phyloP scores from a whole-genome alignment of 2,329 filamentous ascomycete genomes.

The Rugonectria rugulosa region DNA sequence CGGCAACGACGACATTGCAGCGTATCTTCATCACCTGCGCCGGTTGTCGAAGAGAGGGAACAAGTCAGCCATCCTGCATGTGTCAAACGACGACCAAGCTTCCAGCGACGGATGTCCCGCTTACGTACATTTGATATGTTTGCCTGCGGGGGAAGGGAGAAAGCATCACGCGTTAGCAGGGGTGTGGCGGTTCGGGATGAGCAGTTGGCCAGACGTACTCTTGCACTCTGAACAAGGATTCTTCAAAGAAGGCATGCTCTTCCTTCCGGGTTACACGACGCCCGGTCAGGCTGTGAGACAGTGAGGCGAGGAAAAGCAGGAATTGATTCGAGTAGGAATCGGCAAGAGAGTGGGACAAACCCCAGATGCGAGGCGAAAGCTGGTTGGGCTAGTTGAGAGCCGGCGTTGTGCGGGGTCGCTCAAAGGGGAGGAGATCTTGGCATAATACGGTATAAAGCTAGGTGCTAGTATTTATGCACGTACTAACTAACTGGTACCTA shows the following conservation, averaged over 20 bases:
- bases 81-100: not conserved
- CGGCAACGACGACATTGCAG: constrained; percentile 18
- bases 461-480: not conserved
- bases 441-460: not conserved
- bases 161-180: accelerated
- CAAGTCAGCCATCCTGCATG: constrained; percentile 5
- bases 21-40: constrained; percentile 22
- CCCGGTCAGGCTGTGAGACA: not conserved
- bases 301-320: not conserved
- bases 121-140: constrained; percentile 34
- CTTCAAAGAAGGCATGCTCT: constrained; percentile 24
- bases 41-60: not conserved
- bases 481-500: too few species aligned
- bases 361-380: too few species aligned
- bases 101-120: not conserved
- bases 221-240: constrained; percentile 33
- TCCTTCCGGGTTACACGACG: not conserved
- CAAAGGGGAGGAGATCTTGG: too few species aligned
- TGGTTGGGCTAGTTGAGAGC: not conserved
- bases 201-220: constrained; percentile 18
- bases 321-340: constrained; percentile 2
- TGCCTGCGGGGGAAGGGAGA: constrained; percentile 2
- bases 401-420: constrained; percentile 1
- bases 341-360: not conserved
- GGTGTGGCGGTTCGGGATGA: not conserved